Conservation (phyloP, 2,329 filamentous ascomycete species). For the Helminthosporium solani region DNA sequence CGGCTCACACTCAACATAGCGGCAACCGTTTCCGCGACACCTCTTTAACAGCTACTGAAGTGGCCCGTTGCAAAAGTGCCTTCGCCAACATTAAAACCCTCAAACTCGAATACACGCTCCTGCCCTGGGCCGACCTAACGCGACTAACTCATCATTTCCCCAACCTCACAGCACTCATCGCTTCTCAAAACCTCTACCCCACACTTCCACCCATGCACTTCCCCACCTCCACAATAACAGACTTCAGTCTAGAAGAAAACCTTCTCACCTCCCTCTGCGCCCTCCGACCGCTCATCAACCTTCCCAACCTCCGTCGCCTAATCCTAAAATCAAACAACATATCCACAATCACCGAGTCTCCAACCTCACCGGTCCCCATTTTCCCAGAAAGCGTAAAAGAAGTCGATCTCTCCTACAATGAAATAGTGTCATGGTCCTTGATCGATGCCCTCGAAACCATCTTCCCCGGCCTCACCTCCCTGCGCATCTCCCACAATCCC, state of each 20-base stretch:
- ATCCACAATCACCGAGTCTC: constrained; percentile 37
- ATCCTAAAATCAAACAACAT: constrained; percentile 77
- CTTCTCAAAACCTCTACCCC: constrained; percentile 42
- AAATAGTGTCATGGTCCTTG: constrained; percentile 65
- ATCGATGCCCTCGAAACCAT: constrained; percentile 65
- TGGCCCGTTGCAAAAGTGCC: constrained; percentile 21
- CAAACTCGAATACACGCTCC: constrained; percentile 51
- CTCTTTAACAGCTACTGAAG: constrained; percentile 24
- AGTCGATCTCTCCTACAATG: constrained; percentile 50
- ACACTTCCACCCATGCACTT: constrained; percentile 28
- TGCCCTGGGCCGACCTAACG: constrained; percentile 42
- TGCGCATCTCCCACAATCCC: constrained; percentile 85
- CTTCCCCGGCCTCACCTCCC: constrained; percentile 71
- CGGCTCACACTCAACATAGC: constrained; percentile 45
- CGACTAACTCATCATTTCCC: constrained; percentile 54
- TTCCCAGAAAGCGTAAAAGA: constrained; percentile 39
- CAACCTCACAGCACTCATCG: constrained; percentile 55
- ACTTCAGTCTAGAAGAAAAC: constrained; percentile 72
- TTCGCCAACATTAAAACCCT: constrained; percentile 47
- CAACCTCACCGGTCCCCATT: constrained; percentile 11
- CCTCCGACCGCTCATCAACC: constrained; percentile 59
- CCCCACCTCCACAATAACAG: constrained; percentile 57
- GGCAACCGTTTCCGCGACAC: constrained; percentile 67
- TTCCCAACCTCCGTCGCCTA: constrained; percentile 54
- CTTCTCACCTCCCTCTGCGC: constrained; percentile 61